phyloP scores from a whole-genome alignment of 225 moss, liverwort and hornwort genomes.

The Marchantia polymorpha region DNA sequence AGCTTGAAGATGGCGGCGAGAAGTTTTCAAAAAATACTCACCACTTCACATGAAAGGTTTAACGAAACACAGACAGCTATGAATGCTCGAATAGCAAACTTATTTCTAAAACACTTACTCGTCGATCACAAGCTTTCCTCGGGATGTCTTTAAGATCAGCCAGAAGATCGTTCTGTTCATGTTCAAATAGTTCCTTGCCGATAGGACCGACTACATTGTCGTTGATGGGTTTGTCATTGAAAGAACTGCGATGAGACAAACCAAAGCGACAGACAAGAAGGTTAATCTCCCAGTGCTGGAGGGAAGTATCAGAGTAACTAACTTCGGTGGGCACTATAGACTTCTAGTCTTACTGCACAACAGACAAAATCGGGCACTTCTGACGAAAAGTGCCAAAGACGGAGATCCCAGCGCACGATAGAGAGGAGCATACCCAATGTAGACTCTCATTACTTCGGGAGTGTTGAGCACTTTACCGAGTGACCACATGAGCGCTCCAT shows the following conservation, averaged over 20 bases:
- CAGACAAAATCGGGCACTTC: not conserved
- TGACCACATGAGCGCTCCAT: constrained; percentile 99
- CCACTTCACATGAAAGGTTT: too few relatives aligned
- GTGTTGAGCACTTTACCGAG: constrained; percentile 96
- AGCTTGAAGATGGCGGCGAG: not conserved
- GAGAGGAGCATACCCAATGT: constrained; percentile 66
- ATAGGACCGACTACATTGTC: constrained; percentile 65
- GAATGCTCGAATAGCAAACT: too few relatives aligned
- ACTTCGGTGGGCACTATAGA: not conserved
- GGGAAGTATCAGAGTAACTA: not conserved
- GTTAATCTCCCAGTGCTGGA: not conserved
- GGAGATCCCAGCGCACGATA: not conserved
- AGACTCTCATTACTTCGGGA: constrained; percentile 96
- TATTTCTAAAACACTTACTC: constrained; percentile 38
- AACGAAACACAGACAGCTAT: too few relatives aligned
- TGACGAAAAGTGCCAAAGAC: not conserved
- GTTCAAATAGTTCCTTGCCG: constrained; percentile 86
- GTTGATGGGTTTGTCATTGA: constrained; percentile 84
- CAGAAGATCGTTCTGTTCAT: constrained; percentile 83
- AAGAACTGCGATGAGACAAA: constrained; percentile 48
- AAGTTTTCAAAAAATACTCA: not conserved
- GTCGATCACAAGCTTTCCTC: constrained; percentile 88
- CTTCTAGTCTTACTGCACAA: not conserved
- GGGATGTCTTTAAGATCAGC: constrained; percentile 96
- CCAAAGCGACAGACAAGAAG: not conserved